Conservation (phyloP, 495 filamentous ascomycete species). For the Aspergillus sclerotioniger region DNA sequence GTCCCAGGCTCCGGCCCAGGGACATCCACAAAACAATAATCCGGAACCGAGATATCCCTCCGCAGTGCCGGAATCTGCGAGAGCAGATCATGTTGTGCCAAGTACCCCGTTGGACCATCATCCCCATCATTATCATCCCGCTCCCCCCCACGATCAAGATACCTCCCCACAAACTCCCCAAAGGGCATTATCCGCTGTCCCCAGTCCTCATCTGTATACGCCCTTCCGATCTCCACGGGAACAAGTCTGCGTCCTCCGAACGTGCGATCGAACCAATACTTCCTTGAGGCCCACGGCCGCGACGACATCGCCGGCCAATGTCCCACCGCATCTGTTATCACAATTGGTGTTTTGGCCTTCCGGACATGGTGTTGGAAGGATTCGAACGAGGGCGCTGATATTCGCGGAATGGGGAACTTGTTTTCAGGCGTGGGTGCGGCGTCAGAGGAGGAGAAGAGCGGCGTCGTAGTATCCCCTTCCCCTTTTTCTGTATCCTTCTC, state of each 20-base stretch:
- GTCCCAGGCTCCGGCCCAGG: conserved; percentile 44
- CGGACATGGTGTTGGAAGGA: conserved; percentile 64
- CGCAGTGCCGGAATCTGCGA: conserved; percentile 75
- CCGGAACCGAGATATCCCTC: conserved; percentile 74
- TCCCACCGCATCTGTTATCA: conserved; percentile 61
- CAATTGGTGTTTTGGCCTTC: conserved; percentile 55
- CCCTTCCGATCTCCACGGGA: conserved; percentile 84
- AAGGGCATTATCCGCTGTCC: conserved; percentile 80
- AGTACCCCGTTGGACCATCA: conserved; percentile 57
- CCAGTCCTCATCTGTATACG: conserved; percentile 86
- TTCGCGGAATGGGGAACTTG: conserved; percentile 33
- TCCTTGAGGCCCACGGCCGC: conserved; percentile 66
- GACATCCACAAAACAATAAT: conserved; percentile 77
- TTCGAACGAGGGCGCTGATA: conserved; percentile 51
- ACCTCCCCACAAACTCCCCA: conserved; percentile 62
- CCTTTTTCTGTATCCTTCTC: background rate
- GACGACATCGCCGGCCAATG: conserved; percentile 79
- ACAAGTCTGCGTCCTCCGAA: conserved; percentile 76
- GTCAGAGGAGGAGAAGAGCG: conserved; percentile 46
- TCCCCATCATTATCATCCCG: conserved; percentile 9
- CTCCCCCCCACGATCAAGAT: conserved; percentile 37
- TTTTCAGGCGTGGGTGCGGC: conserved; percentile 33
- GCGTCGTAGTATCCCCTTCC: conserved; percentile 9
- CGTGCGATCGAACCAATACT: conserved; percentile 74
- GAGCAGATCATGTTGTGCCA: conserved; percentile 90